Conservation (phyloP, 2,329 filamentous ascomycete genomes). For the Sclerotinia minor region DNA sequence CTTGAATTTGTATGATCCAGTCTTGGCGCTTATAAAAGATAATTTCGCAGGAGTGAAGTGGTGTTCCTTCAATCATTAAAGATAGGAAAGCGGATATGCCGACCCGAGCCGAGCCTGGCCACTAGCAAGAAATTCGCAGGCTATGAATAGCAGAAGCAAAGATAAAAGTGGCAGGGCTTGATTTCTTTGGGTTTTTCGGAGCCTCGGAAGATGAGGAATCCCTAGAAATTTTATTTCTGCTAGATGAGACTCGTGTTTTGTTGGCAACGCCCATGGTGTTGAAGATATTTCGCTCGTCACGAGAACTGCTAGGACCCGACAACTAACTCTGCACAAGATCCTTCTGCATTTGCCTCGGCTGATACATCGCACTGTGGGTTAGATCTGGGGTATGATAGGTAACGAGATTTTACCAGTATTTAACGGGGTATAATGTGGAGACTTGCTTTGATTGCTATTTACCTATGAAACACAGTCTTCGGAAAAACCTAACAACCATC, state of each 20-base stretch:
- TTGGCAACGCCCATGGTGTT: not conserved
- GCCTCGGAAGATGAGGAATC: not conserved
- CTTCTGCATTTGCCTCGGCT: not conserved
- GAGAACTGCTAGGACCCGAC: not conserved
- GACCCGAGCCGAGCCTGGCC: not conserved
- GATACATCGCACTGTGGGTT: not conserved
- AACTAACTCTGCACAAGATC: not conserved
- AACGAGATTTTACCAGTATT: not conserved
- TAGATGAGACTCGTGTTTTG: not conserved
- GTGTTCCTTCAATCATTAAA: not conserved
- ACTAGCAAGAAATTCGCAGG: not conserved
- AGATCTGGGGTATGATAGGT: not conserved
- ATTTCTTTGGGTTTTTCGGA: not conserved
- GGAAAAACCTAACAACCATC: not conserved
- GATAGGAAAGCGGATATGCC: conserved; percentile 14
- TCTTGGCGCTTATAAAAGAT: not conserved
- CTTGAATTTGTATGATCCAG: not conserved
- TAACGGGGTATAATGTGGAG: no score
- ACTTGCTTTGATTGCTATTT: not conserved
- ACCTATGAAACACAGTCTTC: not conserved
- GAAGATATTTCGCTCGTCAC: not conserved
- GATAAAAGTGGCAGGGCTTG: not conserved
- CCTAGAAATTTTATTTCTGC: not conserved
- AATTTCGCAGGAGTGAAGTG: not conserved
- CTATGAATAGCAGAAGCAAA: not conserved